Evolutionary conservation across 176 grass and related monocot species (phyloP).

Genomic region (Aegilops longissima): DNA sequence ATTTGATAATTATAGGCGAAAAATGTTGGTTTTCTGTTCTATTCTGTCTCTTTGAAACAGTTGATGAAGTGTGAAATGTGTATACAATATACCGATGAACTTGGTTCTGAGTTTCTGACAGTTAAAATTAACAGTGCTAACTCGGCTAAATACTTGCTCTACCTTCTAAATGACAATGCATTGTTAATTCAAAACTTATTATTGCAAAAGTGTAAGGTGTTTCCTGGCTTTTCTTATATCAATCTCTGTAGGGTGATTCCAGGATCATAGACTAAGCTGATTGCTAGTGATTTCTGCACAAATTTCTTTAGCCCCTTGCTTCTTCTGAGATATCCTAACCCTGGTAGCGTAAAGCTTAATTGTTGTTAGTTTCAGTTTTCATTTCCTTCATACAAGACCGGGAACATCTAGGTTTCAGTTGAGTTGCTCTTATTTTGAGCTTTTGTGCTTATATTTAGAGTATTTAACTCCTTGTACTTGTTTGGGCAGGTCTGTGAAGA

Average conservation of each 20-base stretch:
- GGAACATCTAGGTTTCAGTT: background rate
- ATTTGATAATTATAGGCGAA: background rate
- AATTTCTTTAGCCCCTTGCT: background rate
- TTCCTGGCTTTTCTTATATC: background rate
- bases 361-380: background rate
- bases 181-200: background rate
- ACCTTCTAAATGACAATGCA: background rate
- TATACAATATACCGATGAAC: background rate
- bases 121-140: slow-evolving; percentile 17
- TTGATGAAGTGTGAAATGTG: slow-evolving; percentile 9
- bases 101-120: background rate
- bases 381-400: background rate
- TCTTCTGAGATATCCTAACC: background rate
- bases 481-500: slow-evolving; percentile 83
- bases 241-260: background rate
- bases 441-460: background rate
- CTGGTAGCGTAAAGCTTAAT: background rate
- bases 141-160: background rate
- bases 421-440: slow-evolving; percentile 17
- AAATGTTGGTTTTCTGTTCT: background rate
- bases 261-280: slow-evolving; percentile 4
- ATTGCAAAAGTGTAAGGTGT: background rate
- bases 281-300: slow-evolving; percentile 5
- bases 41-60: background rate
- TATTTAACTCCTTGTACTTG: slow-evolving; percentile 29